Conservation (phyloP, 306 rosid genomes). For the Mimosa bimucronata region DNA sequence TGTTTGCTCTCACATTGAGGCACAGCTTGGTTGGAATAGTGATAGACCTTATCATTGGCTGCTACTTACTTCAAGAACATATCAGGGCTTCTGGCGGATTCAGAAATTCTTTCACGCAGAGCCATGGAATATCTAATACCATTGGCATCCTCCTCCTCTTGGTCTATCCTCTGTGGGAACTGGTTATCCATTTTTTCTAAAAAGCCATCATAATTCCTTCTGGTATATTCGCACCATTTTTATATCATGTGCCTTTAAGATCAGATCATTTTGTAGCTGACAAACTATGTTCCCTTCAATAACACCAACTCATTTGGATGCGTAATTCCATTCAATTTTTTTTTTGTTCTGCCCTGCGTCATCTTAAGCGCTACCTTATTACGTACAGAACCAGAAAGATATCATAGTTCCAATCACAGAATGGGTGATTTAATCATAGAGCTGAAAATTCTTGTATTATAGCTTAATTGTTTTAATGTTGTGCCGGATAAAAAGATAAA, state of each 20-base stretch:
- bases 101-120: constrained; percentile 82
- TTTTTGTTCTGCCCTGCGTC: background rate
- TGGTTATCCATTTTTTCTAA: constrained; percentile 55
- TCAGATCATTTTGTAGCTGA: background rate
- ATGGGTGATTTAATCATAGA: background rate
- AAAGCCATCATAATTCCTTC: background rate
- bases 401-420: background rate
- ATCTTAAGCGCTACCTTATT: background rate
- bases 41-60: constrained; percentile 72
- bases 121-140: constrained; percentile 84
- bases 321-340: background rate
- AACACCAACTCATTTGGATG: background rate
- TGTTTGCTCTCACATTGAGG: constrained; percentile 64
- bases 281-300: background rate
- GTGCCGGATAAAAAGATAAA: background rate
- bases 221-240: background rate
- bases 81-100: constrained; percentile 89
- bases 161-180: constrained; percentile 44
- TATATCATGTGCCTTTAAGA: background rate
- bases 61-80: constrained; percentile 89
- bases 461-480: background rate
- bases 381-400: background rate
- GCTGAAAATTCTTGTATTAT: background rate
- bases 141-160: constrained; percentile 69
- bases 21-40: constrained; percentile 57